A percentile compares a stretch with the other conserved stretches of the same genome.
phyloP scores from a whole-genome alignment of 768 basidiomycete genomes.

The Termitomyces sp. region DNA sequence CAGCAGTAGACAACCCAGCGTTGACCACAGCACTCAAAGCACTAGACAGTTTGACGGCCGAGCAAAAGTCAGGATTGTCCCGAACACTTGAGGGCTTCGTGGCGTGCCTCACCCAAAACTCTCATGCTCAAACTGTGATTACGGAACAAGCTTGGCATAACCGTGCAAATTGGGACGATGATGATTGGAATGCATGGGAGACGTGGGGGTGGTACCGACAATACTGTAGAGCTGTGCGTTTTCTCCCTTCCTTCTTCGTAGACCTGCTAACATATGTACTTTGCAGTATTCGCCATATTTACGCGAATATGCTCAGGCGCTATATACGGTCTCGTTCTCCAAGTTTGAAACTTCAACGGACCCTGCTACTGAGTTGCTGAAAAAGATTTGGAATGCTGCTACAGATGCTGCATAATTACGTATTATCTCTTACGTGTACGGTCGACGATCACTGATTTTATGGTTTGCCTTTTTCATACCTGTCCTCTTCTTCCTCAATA shows the following conservation, averaged over 20 bases:
- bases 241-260: background rate
- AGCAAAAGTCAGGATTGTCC: constrained; percentile 73
- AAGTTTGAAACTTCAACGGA: constrained; percentile 57
- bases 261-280: constrained; percentile 1
- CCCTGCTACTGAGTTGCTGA: constrained; percentile 54
- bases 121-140: constrained; percentile 53
- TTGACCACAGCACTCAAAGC: constrained; percentile 74
- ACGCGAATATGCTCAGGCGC: constrained; percentile 67
- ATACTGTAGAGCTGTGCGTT: constrained; percentile 73
- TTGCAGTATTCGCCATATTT: constrained; percentile 76
- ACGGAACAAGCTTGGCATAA: constrained; percentile 67
- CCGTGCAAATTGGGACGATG: constrained; percentile 63
- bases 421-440: background rate
- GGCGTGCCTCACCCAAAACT: constrained; percentile 55
- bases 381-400: constrained; percentile 68
- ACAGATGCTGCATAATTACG: constrained; percentile 31
- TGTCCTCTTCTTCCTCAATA: background rate
- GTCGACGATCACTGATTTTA: background rate
- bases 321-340: constrained; percentile 65
- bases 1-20: constrained; percentile 59
- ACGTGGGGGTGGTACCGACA: constrained; percentile 92
- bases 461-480: background rate
- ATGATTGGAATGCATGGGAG: constrained; percentile 83
- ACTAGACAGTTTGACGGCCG: constrained; percentile 65
- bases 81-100: constrained; percentile 77